Conservation (phyloP, 2,329 filamentous ascomycete genomes). For the Aspergillus novofumigatus region DNA sequence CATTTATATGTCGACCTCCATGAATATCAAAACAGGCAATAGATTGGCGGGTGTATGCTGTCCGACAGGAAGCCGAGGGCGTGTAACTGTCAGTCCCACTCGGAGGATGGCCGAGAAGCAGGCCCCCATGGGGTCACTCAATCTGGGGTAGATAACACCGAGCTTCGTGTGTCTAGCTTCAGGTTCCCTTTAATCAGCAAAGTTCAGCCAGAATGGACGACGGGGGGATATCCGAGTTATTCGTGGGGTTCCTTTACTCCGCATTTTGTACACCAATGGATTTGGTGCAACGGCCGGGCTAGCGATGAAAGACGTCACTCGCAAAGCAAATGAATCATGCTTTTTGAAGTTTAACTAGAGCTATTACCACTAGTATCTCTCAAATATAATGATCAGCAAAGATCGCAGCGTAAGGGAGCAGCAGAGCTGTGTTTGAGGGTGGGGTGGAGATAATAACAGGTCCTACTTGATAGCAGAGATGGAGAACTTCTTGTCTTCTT, state of each 20-base stretch:
- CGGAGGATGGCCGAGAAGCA: slow-evolving; percentile 26
- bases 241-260: neutral
- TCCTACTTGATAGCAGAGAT: neutral
- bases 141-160: neutral
- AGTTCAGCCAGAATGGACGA: neutral
- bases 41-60: slow-evolving; percentile 9
- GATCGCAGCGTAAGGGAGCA: neutral
- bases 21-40: neutral
- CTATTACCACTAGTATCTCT: neutral
- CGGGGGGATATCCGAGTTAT: neutral
- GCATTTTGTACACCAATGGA: neutral
- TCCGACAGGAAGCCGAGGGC: slow-evolving; percentile 18
- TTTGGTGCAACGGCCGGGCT: neutral
- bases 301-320: neutral
- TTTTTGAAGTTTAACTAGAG: neutral
- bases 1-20: neutral
- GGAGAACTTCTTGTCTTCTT: neutral
- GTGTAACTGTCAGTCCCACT: slow-evolving; percentile 10
- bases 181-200: neutral
- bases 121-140: slow-evolving; percentile 10
- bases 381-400: neutral
- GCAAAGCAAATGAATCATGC: neutral
- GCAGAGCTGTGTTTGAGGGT: neutral
- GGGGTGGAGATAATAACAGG: neutral
- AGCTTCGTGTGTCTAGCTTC: neutral